Base-by-base conservation (phyloP, 495 filamentous ascomycete genomes). In the Tuber aestivum region DNA sequence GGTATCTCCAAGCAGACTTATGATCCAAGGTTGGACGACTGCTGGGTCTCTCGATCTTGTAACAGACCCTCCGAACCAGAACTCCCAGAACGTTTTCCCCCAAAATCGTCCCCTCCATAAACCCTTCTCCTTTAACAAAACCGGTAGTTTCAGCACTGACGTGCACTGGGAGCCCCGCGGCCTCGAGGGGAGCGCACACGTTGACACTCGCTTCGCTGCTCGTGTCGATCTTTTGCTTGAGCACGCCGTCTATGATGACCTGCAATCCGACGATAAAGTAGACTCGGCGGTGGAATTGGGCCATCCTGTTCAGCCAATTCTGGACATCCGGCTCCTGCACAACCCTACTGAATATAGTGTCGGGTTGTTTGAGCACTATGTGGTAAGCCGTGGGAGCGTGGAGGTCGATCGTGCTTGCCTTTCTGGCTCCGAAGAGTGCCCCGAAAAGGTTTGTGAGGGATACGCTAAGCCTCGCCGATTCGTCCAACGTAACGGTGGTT, bases 201-300 rank as follows among this genome's bases (percentile, higher is more conserved):
- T 12, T 27, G 50, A 61, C 9, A 61, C 50, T 23, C 50, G 50
- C 50, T 32, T 61, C 23, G 23, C 23, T 3, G 3, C 50, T 61
- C n/a, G 4, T 61, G n/a, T 61, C 50, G 10, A 61, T 61, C 50
- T 14, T 61, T n/a, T 61, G 50, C 50, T 27, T 61, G 23, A 61
- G n/a, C 23, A 32, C 50, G 27, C 50, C 50, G n/a, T 61, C n/a
- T 61, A 61, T 32, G n/a, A 61, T 61, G 50, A 61, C 50, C 50
- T 61, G 50, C 50, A 61, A 61, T n/a, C 50, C 50, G 50, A 61
- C 50, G n/a, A 61, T 23, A 61, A 61, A 61, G 50, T 27, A 61
- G n/a, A 61, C 50, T 14, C 23, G n/a, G 27, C 14, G 27, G 50
- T n/a, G n/a, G 50, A 27, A 61, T 61, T 61, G 50, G 50, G 50